Evolutionary conservation across 2,329 filamentous ascomycete species (phyloP).

Genomic region (Didymella exigua): DNA sequence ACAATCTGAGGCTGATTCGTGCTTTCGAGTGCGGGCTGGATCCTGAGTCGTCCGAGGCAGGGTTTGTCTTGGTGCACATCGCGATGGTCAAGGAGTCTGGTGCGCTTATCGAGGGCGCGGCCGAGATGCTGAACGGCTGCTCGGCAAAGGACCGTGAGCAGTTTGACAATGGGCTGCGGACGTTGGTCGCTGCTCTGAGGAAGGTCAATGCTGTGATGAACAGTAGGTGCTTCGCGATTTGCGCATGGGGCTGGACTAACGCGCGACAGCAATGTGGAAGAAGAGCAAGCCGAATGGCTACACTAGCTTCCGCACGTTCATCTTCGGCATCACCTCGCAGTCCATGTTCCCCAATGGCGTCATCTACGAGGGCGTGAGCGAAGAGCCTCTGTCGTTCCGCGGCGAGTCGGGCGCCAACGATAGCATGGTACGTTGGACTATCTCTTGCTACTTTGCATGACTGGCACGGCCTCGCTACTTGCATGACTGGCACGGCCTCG

Average conservation of each 20-base stretch:
- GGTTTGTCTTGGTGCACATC: conserved; percentile 94
- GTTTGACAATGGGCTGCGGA: conserved; percentile 62
- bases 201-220: conserved; percentile 84
- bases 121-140: conserved; percentile 66
- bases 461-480: too few species aligned
- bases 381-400: conserved; percentile 79
- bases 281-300: conserved; percentile 85
- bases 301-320: conserved; percentile 87
- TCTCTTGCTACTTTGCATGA: neutral
- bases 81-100: conserved; percentile 93
- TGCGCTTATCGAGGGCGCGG: conserved; percentile 73
- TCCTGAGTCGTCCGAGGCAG: conserved; percentile 85
- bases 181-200: conserved; percentile 65
- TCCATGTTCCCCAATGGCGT: conserved; percentile 94
- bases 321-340: conserved; percentile 93
- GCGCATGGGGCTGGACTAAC: conserved; percentile 12
- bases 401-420: conserved; percentile 95
- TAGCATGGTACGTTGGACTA: conserved; percentile 74
- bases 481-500: too few species aligned
- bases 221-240: conserved; percentile 50
- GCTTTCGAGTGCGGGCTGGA: conserved; percentile 91
- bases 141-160: conserved; percentile 53
- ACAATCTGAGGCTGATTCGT: conserved; percentile 79
- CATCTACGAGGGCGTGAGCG: conserved; percentile 81
- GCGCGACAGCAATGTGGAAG: conserved; percentile 75